Evolutionary conservation across 371 early-diverging fungal species (phyloP).

Genomic region (Capillidium rhysosporum): DNA sequence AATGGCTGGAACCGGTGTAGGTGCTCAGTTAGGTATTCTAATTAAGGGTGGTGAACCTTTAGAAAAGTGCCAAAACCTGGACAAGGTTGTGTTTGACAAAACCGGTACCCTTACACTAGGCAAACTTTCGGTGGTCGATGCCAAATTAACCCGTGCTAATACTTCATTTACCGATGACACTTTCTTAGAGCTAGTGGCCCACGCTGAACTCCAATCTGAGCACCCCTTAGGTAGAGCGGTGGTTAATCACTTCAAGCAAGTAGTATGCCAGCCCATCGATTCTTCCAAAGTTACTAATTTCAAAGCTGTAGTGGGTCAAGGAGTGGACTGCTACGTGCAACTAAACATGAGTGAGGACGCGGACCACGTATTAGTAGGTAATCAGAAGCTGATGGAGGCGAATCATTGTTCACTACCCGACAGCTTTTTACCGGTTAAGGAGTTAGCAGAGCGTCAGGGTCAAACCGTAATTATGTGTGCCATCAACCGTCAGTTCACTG

Average conservation of each 20-base stretch:
- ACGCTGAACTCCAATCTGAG: slow-evolving; percentile 66
- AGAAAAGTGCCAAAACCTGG: slow-evolving; percentile 59
- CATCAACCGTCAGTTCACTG: slow-evolving; percentile 33
- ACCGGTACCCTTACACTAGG: slow-evolving; percentile 90
- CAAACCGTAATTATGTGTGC: slow-evolving; percentile 66
- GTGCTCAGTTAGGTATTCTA: slow-evolving; percentile 73
- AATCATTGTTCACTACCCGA: slow-evolving; percentile 15
- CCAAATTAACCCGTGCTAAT: slow-evolving; percentile 9
- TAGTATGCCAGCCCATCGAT: slow-evolving; percentile 16
- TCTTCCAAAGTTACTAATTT: slow-evolving; percentile 29
- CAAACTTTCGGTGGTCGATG: slow-evolving; percentile 45
- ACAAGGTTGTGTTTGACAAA: slow-evolving; percentile 87
- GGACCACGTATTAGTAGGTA: slow-evolving; percentile 47
- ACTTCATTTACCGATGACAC: slow-evolving; percentile 14
- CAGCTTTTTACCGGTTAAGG: slow-evolving; percentile 16
- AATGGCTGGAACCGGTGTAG: slow-evolving; percentile 95
- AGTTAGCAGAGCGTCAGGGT: slow-evolving; percentile 32
- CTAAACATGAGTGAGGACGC: background rate
- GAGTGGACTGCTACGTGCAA: slow-evolving; percentile 38
- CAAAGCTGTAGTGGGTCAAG: slow-evolving; percentile 52
- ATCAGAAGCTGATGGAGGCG: slow-evolving; percentile 30
- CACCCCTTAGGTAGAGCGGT: slow-evolving; percentile 77
- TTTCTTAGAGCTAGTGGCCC: slow-evolving; percentile 36
- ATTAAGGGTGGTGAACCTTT: slow-evolving; percentile 73
- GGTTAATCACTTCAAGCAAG: slow-evolving; percentile 26